Conservation (phyloP, 306 rosid species). For the Mucuna pruriens region DNA sequence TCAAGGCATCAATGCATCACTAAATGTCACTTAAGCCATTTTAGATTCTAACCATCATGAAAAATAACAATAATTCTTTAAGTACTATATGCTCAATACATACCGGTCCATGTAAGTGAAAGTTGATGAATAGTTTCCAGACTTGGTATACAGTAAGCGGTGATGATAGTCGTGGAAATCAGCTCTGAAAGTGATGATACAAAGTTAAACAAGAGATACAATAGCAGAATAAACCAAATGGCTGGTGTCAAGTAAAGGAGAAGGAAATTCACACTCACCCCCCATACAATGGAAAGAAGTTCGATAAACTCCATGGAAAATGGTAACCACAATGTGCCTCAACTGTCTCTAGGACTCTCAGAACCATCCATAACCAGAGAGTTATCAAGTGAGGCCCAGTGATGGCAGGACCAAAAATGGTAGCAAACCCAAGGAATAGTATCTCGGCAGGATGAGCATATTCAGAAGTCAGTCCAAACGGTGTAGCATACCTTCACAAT, state of each 20-base stretch:
- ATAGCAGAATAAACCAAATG: background rate
- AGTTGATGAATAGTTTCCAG: slow-evolving; percentile 98
- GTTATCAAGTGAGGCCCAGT: slow-evolving; percentile 96
- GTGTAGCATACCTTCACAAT: slow-evolving; percentile 84
- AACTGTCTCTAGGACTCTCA: slow-evolving; percentile 93
- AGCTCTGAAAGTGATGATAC: slow-evolving; percentile 58
- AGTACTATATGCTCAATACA: slow-evolving; percentile 33
- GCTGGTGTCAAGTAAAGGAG: slow-evolving; percentile 18
- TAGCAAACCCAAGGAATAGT: slow-evolving; percentile 96
- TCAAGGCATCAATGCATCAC: slow-evolving; percentile 25
- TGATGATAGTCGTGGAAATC: slow-evolving; percentile 99
- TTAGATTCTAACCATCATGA: background rate
- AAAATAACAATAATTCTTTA: slow-evolving; percentile 10
- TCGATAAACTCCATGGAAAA: slow-evolving; percentile 95
- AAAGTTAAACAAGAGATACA: slow-evolving; percentile 35
- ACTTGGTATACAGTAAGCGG: slow-evolving; percentile 90
- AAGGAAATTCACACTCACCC: slow-evolving; percentile 64
- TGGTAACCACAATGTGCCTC: slow-evolving; percentile 97
- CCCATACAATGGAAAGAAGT: slow-evolving; percentile 90
- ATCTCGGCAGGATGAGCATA: slow-evolving; percentile 99
- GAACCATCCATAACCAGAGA: slow-evolving; percentile 93
- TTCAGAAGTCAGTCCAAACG: slow-evolving; percentile 95
- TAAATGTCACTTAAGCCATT: slow-evolving; percentile 9
- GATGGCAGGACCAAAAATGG: slow-evolving; percentile 91
- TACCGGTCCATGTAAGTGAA: slow-evolving; percentile 95